A percentile compares a stretch with the other conserved stretches of the same genome.
phyloP scores from a whole-genome alignment of 176 grass and related monocot species.

The Lolium rigidum region DNA sequence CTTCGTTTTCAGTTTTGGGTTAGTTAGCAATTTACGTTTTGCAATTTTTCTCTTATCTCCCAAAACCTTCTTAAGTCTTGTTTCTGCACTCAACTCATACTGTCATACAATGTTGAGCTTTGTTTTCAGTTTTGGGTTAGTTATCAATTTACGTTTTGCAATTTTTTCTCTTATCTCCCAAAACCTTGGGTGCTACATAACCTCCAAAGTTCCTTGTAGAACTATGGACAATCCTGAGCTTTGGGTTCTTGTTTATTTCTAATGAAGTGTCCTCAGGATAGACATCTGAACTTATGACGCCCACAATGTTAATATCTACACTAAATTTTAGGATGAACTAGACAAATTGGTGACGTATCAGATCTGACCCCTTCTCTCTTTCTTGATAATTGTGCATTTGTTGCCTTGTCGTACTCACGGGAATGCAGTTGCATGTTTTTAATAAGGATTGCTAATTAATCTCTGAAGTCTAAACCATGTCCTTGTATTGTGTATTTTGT shows the following conservation, averaged over 20 bases:
- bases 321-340: background rate
- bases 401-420: background rate
- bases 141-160: slow-evolving; percentile 3
- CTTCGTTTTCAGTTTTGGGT: slow-evolving; percentile 3
- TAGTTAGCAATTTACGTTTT: slow-evolving; percentile 9
- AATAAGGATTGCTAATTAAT: background rate
- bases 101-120: background rate
- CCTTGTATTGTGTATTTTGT: slow-evolving; percentile 24
- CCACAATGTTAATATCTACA: slow-evolving; percentile 14
- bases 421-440: background rate
- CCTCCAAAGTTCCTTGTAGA: background rate
- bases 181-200: background rate
- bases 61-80: background rate
- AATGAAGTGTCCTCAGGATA: background rate
- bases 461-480: slow-evolving; percentile 12
- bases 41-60: background rate
- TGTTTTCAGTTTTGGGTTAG: slow-evolving; percentile 4
- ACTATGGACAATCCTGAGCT: background rate
- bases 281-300: background rate
- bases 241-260: slow-evolving; percentile 6
- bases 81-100: slow-evolving; percentile 20
- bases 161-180: background rate
- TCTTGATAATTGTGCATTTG: slow-evolving; percentile 7
- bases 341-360: slow-evolving; percentile 14
- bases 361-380: background rate